Evolutionary conservation across 2,329 filamentous ascomycete genomes (phyloP), one percentile per base, ranked within the genome.

Genomic region (Aureobasidium sp.): DNA sequence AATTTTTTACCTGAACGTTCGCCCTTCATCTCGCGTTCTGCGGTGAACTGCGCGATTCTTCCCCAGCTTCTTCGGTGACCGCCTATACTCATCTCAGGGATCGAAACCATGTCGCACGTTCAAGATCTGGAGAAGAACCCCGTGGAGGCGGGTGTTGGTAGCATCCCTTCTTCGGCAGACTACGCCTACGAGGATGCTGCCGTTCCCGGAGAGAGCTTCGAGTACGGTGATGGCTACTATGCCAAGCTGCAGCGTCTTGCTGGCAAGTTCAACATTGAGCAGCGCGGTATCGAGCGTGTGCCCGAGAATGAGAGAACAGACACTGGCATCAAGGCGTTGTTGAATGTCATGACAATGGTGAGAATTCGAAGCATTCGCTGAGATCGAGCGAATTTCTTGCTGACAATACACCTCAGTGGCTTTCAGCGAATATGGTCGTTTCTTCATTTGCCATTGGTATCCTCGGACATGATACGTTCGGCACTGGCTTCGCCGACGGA

Each of bases 361-460:
- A 37, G 52, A n/a, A 17, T 30, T 49, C 21, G 21, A 39, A 17
- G 24, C 17, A 24, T n/a, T 34, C 12, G 30, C 29, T 27, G 27
- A n/a, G 14, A 38, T n/a, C 12, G 27, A 39, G 45, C 35, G 19
- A 60, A 59, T 41, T 35, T 30, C 38, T 51, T 51, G 44, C 34
- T 60, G 34, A 41, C 37, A n/a, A 21, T 34, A 37, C 27, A 50
- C 54, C 29, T 50, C 34, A 86, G 82, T 90, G 86, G 86, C 73
- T 88, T 39, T 84, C 85, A 1, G 84, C 85, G 62, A 90, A 90
- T 69, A 82, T 90, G 82, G 84, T 86, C 50, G 82, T 88, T 42
- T 84, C 81, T 21, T 83, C 84, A 12, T 88, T 90, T 62, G 85
- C 87, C 44, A 84, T 90, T 53, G 88, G 86, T 40, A 79, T 86